Percentiles rank a stretch among this genome's conserved stretches.
Evolutionary conservation across 176 grass and related monocot genomes (phyloP).

Genomic region (sorghum (Sorghum bicolor)): DNA sequence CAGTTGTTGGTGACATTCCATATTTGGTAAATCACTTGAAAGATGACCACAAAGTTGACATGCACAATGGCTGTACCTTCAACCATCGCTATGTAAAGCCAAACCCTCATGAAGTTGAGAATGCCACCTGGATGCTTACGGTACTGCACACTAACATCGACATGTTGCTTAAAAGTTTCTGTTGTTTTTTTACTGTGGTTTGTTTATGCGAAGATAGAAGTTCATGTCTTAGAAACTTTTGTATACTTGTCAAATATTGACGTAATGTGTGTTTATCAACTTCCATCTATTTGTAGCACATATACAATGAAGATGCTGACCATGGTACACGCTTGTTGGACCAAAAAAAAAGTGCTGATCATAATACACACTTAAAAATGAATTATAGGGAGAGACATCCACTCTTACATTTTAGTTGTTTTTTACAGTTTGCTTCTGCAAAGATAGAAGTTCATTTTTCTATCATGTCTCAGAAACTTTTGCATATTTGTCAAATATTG

Average conservation of each 20-base stretch:
- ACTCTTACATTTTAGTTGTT: background rate
- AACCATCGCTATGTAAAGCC: constrained; percentile 65
- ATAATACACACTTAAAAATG: background rate
- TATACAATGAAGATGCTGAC: background rate
- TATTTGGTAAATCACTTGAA: constrained; percentile 56
- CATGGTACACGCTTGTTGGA: background rate
- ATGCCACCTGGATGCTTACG: constrained; percentile 68
- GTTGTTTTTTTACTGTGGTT: background rate
- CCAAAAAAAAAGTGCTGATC: background rate
- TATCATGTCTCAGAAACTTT: background rate
- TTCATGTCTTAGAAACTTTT: background rate
- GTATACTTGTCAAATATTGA: background rate
- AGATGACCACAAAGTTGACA: constrained; percentile 67
- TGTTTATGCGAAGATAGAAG: background rate
- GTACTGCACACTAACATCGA: constrained; percentile 3
- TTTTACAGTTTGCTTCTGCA: background rate
- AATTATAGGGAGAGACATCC: background rate
- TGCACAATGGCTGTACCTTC: constrained; percentile 58
- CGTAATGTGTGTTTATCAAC: background rate
- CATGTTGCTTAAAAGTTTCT: background rate
- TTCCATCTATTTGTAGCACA: background rate
- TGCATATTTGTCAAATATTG: background rate
- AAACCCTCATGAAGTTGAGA: constrained; percentile 62
- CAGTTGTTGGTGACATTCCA: constrained; percentile 51
- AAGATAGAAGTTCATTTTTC: background rate